Conservation (phyloP, 106 monocot genomes). For the Hemerocallis citrina region DNA sequence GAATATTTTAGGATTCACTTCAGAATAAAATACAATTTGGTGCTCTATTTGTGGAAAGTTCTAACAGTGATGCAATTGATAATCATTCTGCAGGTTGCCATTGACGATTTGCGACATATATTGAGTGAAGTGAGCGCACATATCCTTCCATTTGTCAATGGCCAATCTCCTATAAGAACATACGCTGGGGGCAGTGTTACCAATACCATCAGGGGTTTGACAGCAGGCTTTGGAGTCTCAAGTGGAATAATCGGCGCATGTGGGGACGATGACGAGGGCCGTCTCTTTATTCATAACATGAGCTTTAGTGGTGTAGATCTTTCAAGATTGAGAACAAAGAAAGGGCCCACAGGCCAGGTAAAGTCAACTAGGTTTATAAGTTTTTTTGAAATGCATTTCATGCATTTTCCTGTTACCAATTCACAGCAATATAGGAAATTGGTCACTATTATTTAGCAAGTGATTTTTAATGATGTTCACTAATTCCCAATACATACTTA, state of each 20-base stretch:
- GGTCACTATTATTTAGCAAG: no score
- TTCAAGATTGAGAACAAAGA: conserved; percentile 66
- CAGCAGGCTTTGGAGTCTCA: conserved; percentile 68
- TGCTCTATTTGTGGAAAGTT: background rate
- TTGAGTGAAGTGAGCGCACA: conserved; percentile 55
- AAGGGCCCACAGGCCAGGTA: conserved; percentile 77
- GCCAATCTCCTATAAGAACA: conserved; percentile 48
- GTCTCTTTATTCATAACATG: conserved; percentile 49
- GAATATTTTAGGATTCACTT: no score
- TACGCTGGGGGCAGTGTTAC: conserved; percentile 86
- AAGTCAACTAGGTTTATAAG: no score
- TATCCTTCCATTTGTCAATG: conserved; percentile 24
- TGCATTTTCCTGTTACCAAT: no score
- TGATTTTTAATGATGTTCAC: no score
- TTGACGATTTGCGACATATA: conserved; percentile 65
- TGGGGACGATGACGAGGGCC: conserved; percentile 82
- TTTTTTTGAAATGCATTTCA: no score
- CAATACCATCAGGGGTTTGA: conserved; percentile 80
- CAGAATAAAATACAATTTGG: no score
- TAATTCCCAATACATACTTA: no score
- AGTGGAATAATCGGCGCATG: conserved; percentile 80
- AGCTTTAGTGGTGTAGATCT: conserved; percentile 67
- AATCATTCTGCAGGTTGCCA: conserved; percentile 33
- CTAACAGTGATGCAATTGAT: background rate
- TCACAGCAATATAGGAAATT: no score